Percentiles rank a stretch among this genome's conserved stretches.
Evolutionary conservation across 2,329 filamentous ascomycete genomes (phyloP).

Genomic region (Oidium heveae): DNA sequence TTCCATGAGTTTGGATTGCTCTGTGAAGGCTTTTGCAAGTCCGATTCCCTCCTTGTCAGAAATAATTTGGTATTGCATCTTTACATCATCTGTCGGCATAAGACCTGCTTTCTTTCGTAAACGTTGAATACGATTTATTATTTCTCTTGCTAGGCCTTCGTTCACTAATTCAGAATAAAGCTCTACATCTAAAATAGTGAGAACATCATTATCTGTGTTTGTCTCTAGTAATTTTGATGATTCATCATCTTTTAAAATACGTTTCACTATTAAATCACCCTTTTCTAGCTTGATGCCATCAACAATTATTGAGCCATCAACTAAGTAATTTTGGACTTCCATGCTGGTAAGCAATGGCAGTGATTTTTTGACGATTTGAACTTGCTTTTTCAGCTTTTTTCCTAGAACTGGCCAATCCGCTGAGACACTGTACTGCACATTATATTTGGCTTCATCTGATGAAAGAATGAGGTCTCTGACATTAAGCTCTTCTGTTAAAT

Average conservation of each 20-base stretch:
- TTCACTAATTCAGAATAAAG: conserved; percentile 66
- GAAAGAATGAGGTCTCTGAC: conserved; percentile 65
- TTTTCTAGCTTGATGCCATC: conserved; percentile 64
- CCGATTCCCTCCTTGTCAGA: conserved; percentile 56
- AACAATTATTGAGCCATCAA: conserved; percentile 49
- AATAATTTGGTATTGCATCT: conserved; percentile 74
- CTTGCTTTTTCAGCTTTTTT: conserved; percentile 94
- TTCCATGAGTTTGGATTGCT: conserved; percentile 42
- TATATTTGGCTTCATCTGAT: conserved; percentile 70
- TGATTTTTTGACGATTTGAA: conserved; percentile 73
- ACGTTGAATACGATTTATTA: conserved; percentile 79
- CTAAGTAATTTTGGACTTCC: conserved; percentile 56
- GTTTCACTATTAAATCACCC: conserved; percentile 62
- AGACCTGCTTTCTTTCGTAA: conserved; percentile 84
- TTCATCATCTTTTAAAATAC: conserved; percentile 49
- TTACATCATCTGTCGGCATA: conserved; percentile 76
- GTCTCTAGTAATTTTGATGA: conserved; percentile 54
- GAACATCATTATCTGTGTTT: conserved; percentile 69
- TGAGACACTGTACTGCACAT: conserved; percentile 69
- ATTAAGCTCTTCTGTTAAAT: conserved; percentile 81
- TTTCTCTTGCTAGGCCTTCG: conserved; percentile 73
- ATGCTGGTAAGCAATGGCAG: conserved; percentile 54
- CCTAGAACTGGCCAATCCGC: conserved; percentile 88
- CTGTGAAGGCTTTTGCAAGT: conserved; percentile 41
- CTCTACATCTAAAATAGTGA: conserved; percentile 69